Base-by-base conservation (phyloP, 768 basidiomycete genomes). In the Kondoa malvinella region DNA sequence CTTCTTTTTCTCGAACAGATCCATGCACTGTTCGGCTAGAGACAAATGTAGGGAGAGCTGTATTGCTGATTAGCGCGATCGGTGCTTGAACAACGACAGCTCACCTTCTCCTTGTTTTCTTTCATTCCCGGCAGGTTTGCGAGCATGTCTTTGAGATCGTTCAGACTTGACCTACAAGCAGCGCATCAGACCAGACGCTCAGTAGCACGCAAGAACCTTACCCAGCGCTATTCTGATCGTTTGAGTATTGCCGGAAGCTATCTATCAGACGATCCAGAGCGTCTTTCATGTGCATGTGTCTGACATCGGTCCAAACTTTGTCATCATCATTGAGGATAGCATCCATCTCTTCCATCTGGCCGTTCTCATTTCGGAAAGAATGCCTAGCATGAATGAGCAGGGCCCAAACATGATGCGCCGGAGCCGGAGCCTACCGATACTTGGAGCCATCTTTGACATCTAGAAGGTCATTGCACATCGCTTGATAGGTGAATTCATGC, bases 91-190 rank as follows among this genome's bases (percentile, higher is more conserved):
- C 30, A 21, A 31, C 40, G 8, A 21, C 8, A 4, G 30, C 77
- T 25, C 40, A 87, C 91, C 84, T 91, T 92, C 76, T 99, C 92
- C 67, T 94, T 83, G 72, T 90, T 88, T 71, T 95, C 92, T 78
- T 92, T 88, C 73, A 88, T 95, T 77, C 95, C 90, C 1, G 92
- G 92, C 69, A 99, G 76, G 74, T 81, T 89, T 33, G 95, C 95
- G 34, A 99, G 81, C 94, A 97, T 95, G 74, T 99, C 95, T 77
- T 95, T 96, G 89, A 99, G 92, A 78, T 96, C 94, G 74, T 92
- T 94, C 60, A 99, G 77, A 73, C 84, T 92, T 60, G 88, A 87
- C 8, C 57, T 87, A 85, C 73, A 89, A 84, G 30, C 87, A 86
- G 67, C 29, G 67, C 63, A 65, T 34, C 30, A 62, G 4, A 17